Base-by-base conservation (phyloP, 257 asterid genomes). In the Nicotiana obtusifolia region DNA sequence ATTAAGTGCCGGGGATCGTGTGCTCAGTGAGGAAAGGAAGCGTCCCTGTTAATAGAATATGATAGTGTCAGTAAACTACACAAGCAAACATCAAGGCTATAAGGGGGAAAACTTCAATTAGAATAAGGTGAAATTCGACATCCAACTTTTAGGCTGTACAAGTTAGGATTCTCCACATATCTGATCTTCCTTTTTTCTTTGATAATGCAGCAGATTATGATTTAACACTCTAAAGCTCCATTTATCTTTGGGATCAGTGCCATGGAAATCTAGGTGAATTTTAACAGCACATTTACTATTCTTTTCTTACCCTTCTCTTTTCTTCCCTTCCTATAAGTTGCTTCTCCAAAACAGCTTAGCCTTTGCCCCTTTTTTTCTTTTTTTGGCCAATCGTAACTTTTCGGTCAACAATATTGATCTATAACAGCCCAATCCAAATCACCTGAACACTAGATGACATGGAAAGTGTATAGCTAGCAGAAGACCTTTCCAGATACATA, bases 1-100 rank as follows among this genome's bases (percentile, higher is more conserved):
- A 89, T 95, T 95, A 73, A 94, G 82, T 86, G 97, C 96, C 30
- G 98, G 97, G 16, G 99, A 95, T 80, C 89, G 96, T 59, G 98
- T 94, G 88, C 81, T 88, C n/a, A 95, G 89, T 31, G 99, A 86
- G 85, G 97, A 88, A 41, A 95, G 87, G 83, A 95, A 95, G 80
- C 97, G 94, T 4, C 99, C 99, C 99, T 94, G 93, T 41, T 79
- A 81, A 81, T 59, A 49, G 4, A 84, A 33, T 59, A 84, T 31
- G 62, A 82, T 52, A 78, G 22, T 22, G 60, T 73, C 62, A 73
- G 79, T 14, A 47, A 73, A 15, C 62, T 22, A 24, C 26, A 49
- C 62, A 73, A 47, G 79, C 79, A 49, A 73, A 49, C 79, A 49
- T 15, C 62, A 73, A 24, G 3, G 2, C 61, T 13, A 71, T 19